phyloP scores from a whole-genome alignment of 345 rosid species.

The Sisymbrium irio region DNA sequence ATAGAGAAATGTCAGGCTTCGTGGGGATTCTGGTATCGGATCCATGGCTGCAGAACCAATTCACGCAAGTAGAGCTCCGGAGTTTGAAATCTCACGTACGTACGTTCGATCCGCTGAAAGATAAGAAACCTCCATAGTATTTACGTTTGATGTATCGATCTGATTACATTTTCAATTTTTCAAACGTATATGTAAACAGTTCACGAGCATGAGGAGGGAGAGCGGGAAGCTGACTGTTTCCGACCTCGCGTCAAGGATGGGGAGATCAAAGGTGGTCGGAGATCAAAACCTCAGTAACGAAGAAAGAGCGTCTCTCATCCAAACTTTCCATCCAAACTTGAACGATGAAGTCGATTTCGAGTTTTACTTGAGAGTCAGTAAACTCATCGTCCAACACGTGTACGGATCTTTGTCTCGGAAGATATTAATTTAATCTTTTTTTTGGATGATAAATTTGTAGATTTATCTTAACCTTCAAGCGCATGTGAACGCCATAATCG shows the following conservation, averaged over 20 bases:
- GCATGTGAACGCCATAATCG: constrained; percentile 75
- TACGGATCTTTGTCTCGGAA: constrained; percentile 6
- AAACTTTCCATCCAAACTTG: constrained; percentile 57
- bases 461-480: constrained; percentile 83
- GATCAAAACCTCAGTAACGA: constrained; percentile 67
- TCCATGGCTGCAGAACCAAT: constrained; percentile 97
- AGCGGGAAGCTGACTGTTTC: constrained; percentile 81
- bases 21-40: constrained; percentile 91
- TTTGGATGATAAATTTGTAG: constrained; percentile 36
- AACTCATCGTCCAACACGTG: not conserved
- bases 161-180: not conserved
- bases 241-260: constrained; percentile 85
- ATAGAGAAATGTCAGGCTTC: constrained; percentile 64
- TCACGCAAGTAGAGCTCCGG: constrained; percentile 98
- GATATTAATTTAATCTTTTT: not conserved
- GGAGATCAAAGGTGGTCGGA: constrained; percentile 75
- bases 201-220: constrained; percentile 86
- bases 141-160: no score
- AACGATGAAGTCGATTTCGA: constrained; percentile 92
- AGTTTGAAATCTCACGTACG: constrained; percentile 92
- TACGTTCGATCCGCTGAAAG: constrained; percentile 12
- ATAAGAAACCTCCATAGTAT: not conserved
- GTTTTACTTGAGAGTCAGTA: constrained; percentile 76
- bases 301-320: constrained; percentile 67
- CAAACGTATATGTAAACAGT: constrained; percentile 35